Evolutionary conservation across 2,329 filamentous ascomycete species (phyloP).

Genomic region (Lasiodiplodia sp.): DNA sequence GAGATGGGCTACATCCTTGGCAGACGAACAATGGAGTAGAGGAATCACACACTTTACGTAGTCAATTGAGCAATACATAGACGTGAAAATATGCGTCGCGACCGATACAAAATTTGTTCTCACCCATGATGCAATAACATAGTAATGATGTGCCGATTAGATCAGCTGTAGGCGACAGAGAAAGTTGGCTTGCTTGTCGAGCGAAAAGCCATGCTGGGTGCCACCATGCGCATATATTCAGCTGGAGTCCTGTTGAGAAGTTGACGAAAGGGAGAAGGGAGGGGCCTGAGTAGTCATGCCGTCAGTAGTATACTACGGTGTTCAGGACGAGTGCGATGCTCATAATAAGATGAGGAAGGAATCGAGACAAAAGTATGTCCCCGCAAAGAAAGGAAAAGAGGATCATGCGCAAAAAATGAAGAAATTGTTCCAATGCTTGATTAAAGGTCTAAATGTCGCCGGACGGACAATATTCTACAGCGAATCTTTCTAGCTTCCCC

Average conservation of each 20-base stretch:
- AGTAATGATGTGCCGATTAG: too few relatives aligned
- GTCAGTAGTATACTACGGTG: too few relatives aligned
- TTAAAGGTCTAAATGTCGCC: neutral
- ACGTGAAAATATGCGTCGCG: too few relatives aligned
- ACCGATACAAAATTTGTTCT: too few relatives aligned
- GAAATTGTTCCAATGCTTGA: neutral
- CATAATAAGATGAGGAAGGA: neutral
- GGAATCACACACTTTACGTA: neutral
- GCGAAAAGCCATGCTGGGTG: too few relatives aligned
- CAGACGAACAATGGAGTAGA: neutral
- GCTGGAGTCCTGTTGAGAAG: too few relatives aligned
- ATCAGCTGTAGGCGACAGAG: too few relatives aligned
- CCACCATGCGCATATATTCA: too few relatives aligned
- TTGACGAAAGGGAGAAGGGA: too few relatives aligned
- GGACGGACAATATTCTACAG: neutral
- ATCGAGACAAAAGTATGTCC: neutral
- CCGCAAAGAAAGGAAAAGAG: neutral
- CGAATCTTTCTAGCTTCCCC: neutral
- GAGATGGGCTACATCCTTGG: neutral
- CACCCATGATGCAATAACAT: too few relatives aligned
- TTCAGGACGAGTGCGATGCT: neutral
- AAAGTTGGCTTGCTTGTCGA: too few relatives aligned
- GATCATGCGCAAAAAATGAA: neutral
- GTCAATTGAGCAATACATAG: neutral
- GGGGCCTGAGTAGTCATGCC: too few relatives aligned